phyloP scores from a whole-genome alignment of 2,329 filamentous ascomycete species.

The Penicillium brevicompactum region DNA sequence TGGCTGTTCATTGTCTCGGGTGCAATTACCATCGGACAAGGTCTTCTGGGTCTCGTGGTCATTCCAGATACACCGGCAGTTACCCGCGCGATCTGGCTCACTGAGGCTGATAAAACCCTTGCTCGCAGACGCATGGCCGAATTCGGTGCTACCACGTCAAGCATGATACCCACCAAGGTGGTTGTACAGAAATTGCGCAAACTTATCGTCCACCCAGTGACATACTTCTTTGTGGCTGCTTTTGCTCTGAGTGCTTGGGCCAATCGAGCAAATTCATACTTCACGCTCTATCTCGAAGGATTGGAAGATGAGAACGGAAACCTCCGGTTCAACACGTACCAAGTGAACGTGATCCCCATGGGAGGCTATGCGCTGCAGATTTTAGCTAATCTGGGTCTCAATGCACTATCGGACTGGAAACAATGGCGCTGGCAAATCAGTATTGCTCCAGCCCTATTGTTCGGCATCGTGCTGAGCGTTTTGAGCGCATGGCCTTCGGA shows the following conservation, averaged over 20 bases:
- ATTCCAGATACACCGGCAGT: slow-evolving; percentile 22
- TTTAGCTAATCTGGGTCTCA: slow-evolving; percentile 17
- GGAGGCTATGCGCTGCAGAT: slow-evolving; percentile 22
- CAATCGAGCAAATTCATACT: slow-evolving; percentile 21
- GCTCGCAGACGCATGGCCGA: slow-evolving; percentile 18
- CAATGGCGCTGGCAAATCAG: slow-evolving; percentile 21
- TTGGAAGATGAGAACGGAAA: slow-evolving; percentile 4
- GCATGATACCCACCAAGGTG: slow-evolving; percentile 16
- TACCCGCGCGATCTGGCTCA: slow-evolving; percentile 20
- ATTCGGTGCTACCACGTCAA: slow-evolving; percentile 16
- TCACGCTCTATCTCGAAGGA: slow-evolving; percentile 20
- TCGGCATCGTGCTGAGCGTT: slow-evolving; percentile 8
- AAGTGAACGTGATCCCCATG: slow-evolving; percentile 23
- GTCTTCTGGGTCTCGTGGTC: slow-evolving; percentile 16
- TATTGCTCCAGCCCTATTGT: slow-evolving; percentile 9
- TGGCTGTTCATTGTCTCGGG: slow-evolving; percentile 14
- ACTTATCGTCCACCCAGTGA: slow-evolving; percentile 10
- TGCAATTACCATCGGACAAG: slow-evolving; percentile 19
- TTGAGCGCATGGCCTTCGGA: slow-evolving; percentile 8
- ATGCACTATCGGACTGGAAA: slow-evolving; percentile 22
- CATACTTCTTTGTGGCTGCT: slow-evolving; percentile 16
- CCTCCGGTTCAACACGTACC: slow-evolving; percentile 18
- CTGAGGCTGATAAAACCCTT: slow-evolving; percentile 12
- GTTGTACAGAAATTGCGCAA: slow-evolving; percentile 5
- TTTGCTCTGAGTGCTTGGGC: slow-evolving; percentile 21